Conservation (phyloP, 2,329 filamentous ascomycete genomes). For the Xylaria sp. region DNA sequence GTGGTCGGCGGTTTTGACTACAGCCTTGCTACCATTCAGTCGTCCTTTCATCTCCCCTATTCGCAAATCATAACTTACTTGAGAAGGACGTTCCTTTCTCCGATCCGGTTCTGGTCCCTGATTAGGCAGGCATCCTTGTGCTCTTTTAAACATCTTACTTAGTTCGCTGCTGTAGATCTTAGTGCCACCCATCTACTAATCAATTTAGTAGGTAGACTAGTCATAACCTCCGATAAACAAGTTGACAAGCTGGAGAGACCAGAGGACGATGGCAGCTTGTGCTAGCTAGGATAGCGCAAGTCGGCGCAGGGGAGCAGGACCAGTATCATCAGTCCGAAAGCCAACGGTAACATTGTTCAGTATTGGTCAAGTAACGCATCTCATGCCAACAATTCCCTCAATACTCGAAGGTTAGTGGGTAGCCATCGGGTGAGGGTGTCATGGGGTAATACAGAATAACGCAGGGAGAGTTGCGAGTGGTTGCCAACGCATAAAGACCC, state of each 20-base stretch:
- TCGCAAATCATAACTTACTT: conserved; percentile 24
- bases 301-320: neutral
- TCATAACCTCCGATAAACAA: conserved; percentile 21
- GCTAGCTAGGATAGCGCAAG: conserved; percentile 25
- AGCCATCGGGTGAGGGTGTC: neutral
- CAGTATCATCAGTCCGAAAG: conserved; percentile 1
- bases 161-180: conserved; percentile 17
- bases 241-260: neutral
- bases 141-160: neutral
- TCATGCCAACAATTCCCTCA: neutral
- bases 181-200: conserved; percentile 17
- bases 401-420: conserved; percentile 3
- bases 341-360: neutral
- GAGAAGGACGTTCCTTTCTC: conserved; percentile 22
- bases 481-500: neutral
- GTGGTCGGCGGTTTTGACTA: neutral
- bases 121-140: conserved; percentile 6
- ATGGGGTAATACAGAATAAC: neutral
- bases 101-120: neutral
- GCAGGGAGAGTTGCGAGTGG: neutral
- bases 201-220: conserved; percentile 15
- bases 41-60: conserved; percentile 16
- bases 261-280: conserved; percentile 5
- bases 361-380: conserved; percentile 4
- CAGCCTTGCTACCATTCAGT: neutral